Percentiles rank a stretch among this genome's conserved stretches.
Evolutionary conservation across 768 basidiomycete genomes (phyloP).

Genomic region (Podaxis rugospora): DNA sequence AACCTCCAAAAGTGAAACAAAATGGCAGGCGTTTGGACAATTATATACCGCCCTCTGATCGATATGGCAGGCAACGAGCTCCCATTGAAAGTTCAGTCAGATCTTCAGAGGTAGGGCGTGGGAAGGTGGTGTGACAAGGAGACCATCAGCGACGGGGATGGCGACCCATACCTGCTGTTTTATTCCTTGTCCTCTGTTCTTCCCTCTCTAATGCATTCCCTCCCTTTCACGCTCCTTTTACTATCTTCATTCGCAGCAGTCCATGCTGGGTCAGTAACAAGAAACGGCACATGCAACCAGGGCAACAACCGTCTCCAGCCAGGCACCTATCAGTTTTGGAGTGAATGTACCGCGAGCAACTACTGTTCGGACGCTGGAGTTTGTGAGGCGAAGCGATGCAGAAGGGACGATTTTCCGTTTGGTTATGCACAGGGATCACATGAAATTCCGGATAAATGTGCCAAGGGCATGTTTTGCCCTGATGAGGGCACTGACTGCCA

Average conservation of each 20-base stretch:
- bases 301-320: slow-evolving; percentile 63
- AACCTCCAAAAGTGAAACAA: no score
- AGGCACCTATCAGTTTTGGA: slow-evolving; percentile 77
- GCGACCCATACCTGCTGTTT: not conserved
- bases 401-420: slow-evolving; percentile 75
- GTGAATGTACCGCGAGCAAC: slow-evolving; percentile 68
- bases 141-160: not conserved
- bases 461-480: slow-evolving; percentile 67
- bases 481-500: slow-evolving; percentile 78
- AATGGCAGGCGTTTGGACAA: no score
- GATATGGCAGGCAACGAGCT: no score
- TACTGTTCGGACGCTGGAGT: slow-evolving; percentile 52
- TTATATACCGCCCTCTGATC: no score
- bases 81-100: not conserved
- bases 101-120: not conserved
- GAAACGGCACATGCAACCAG: slow-evolving; percentile 45
- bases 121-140: not conserved
- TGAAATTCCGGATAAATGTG: slow-evolving; percentile 57
- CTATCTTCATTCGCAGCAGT: slow-evolving; percentile 35
- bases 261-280: slow-evolving; percentile 41
- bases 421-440: slow-evolving; percentile 44
- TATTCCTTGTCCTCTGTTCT: slow-evolving; percentile 13
- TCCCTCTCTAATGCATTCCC: slow-evolving; percentile 20
- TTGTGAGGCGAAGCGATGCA: slow-evolving; percentile 66
- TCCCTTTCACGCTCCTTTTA: slow-evolving; percentile 51